These are phyloP conservation scores for Ascodesmis nigricans DNA, from an alignment of 495 filamentous ascomycete species.

Conservation along the genomic window DNA sequence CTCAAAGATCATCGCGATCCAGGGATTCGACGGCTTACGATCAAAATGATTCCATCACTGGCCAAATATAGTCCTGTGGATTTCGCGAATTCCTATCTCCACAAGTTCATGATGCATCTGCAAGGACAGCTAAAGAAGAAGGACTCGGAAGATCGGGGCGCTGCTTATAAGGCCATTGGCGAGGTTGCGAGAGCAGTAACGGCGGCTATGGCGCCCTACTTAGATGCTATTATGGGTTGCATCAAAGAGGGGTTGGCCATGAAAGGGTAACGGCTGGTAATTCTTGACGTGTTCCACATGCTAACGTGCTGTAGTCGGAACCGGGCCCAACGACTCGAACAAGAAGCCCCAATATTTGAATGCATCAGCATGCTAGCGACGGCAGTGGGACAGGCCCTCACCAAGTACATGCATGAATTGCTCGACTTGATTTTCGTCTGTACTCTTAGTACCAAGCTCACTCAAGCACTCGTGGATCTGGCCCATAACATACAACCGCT, in stretches of 20 bases:
- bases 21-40: slow-evolving; percentile 68
- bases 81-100: slow-evolving; percentile 61
- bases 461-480: slow-evolving; percentile 91
- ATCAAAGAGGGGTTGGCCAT: slow-evolving; percentile 73
- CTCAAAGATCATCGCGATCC: slow-evolving; percentile 80
- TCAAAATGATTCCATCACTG: slow-evolving; percentile 75
- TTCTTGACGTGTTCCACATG: neutral
- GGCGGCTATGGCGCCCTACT: slow-evolving; percentile 77
- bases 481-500: slow-evolving; percentile 94
- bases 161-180: slow-evolving; percentile 85
- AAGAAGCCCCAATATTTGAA: slow-evolving; percentile 84
- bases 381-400: slow-evolving; percentile 85
- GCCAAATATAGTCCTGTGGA: slow-evolving; percentile 76
- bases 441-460: slow-evolving; percentile 73
- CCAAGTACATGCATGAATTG: slow-evolving; percentile 91
- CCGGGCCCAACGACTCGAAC: slow-evolving; percentile 32
- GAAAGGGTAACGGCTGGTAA: slow-evolving; percentile 35
- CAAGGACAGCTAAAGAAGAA: slow-evolving; percentile 89
- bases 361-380: slow-evolving; percentile 92
- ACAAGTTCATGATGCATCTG: slow-evolving; percentile 91
- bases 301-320: slow-evolving; percentile 33
- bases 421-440: slow-evolving; percentile 95
- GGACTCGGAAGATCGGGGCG: slow-evolving; percentile 51
- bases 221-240: slow-evolving; percentile 79
- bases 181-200: slow-evolving; percentile 90